phyloP scores from a whole-genome alignment of 176 grass and related monocot species.

The Bothriochloa decipiens region DNA sequence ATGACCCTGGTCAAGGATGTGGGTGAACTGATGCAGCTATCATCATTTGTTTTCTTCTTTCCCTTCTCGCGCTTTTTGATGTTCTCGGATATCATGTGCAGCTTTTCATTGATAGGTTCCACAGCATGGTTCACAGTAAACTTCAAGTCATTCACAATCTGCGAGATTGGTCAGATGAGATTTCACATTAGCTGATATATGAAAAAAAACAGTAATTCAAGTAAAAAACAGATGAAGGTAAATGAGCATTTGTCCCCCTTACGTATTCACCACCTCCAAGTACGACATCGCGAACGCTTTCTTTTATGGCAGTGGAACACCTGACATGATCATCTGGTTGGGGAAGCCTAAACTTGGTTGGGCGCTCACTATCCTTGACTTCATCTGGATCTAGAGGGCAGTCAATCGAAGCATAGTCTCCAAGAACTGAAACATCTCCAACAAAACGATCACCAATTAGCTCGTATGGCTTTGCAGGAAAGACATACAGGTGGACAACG shows the following conservation, averaged over 20 bases:
- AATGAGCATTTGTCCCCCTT: slow-evolving; percentile 28
- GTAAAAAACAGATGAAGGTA: slow-evolving; percentile 7
- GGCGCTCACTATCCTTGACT: slow-evolving; percentile 79
- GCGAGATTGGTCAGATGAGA: slow-evolving; percentile 5
- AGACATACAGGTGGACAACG: slow-evolving; percentile 84
- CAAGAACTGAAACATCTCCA: slow-evolving; percentile 80
- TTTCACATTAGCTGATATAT: not conserved
- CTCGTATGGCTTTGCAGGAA: slow-evolving; percentile 89
- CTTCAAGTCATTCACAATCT: slow-evolving; percentile 98
- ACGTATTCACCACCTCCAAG: slow-evolving; percentile 93
- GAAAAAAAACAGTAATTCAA: not conserved
- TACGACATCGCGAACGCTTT: slow-evolving; percentile 85
- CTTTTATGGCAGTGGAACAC: slow-evolving; percentile 69
- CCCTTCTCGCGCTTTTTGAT: slow-evolving; percentile 75
- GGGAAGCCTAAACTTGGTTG: slow-evolving; percentile 70
- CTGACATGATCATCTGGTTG: slow-evolving; percentile 49
- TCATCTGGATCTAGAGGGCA: slow-evolving; percentile 88
- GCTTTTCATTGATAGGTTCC: slow-evolving; percentile 80
- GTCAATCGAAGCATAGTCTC: slow-evolving; percentile 83
- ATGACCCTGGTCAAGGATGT: slow-evolving; percentile 58
- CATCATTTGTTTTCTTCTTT: slow-evolving; percentile 69
- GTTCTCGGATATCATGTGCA: slow-evolving; percentile 87
- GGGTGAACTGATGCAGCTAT: slow-evolving; percentile 65
- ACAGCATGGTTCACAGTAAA: slow-evolving; percentile 89
- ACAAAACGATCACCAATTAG: slow-evolving; percentile 54